A percentile compares a stretch with the other conserved stretches of the same genome.
Evolutionary conservation across 352 stramenopile genomes (phyloP).

Genomic region (Sclerospora graminicola): DNA sequence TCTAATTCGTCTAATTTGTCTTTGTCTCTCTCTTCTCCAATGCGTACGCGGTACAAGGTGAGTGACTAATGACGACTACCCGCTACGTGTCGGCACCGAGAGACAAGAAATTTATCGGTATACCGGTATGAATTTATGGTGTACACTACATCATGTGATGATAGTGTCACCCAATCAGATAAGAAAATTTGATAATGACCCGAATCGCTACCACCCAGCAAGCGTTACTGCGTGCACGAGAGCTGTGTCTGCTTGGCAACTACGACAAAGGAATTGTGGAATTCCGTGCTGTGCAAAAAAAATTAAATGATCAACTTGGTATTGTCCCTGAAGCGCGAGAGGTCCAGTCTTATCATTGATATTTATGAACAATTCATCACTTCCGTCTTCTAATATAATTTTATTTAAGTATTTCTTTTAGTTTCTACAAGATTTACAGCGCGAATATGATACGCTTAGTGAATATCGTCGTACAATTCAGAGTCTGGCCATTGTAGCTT

Average conservation of each 20-base stretch:
- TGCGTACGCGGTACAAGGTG: slow-evolving; percentile 1
- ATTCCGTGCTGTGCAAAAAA: slow-evolving; percentile 26
- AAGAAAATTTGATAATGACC: slow-evolving; percentile 3
- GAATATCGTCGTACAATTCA: slow-evolving; percentile 41
- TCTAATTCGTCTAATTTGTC: not conserved
- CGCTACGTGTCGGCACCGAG: slow-evolving; percentile 27
- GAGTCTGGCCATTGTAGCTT: slow-evolving; percentile 16
- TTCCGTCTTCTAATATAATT: not conserved
- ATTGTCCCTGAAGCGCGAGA: slow-evolving; percentile 19
- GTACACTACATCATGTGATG: not conserved
- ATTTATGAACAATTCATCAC: too few species aligned
- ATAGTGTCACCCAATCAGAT: slow-evolving; percentile 9
- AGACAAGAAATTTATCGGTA: not conserved
- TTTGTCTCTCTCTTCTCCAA: slow-evolving; percentile 2
- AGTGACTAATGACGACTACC: slow-evolving; percentile 12
- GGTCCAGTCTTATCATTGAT: too few species aligned
- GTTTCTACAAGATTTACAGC: slow-evolving; percentile 38
- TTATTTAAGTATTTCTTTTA: slow-evolving; percentile 1
- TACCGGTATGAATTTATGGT: not conserved
- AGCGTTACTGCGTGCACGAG: slow-evolving; percentile 38
- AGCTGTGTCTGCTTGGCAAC: slow-evolving; percentile 57
- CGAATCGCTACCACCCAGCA: slow-evolving; percentile 5
- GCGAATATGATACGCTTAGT: slow-evolving; percentile 33
- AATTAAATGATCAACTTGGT: slow-evolving; percentile 24
- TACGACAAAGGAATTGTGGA: slow-evolving; percentile 39